Conservation (phyloP, 192 early-diverging fungal species). For the Podila horticola region DNA sequence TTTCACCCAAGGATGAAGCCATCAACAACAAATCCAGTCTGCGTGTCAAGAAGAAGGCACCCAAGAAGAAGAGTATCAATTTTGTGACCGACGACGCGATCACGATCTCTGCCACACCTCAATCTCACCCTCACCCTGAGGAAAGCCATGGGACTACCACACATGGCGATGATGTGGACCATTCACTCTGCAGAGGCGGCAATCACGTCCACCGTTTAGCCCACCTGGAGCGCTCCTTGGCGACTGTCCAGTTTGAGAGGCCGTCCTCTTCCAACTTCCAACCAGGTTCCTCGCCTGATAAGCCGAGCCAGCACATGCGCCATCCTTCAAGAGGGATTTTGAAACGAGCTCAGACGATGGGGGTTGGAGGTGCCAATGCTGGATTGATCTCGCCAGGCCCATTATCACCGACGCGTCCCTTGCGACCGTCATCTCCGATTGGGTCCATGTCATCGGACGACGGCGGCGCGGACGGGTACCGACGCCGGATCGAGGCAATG, state of each 20-base stretch:
- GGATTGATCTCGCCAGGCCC: neutral
- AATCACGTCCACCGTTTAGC: slow-evolving; percentile 35
- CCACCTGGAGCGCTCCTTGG: slow-evolving; percentile 31
- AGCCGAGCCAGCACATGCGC: neutral
- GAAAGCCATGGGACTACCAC: neutral
- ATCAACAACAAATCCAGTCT: slow-evolving; percentile 5
- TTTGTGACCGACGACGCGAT: neutral
- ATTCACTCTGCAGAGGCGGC: slow-evolving; percentile 5
- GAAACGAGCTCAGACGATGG: slow-evolving; percentile 5
- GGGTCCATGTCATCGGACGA: neutral
- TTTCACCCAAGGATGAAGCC: neutral
- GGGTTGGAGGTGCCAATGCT: neutral
- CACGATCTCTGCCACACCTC: neutral
- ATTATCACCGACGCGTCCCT: neutral
- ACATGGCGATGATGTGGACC: slow-evolving; percentile 6
- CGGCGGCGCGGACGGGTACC: slow-evolving; percentile 50
- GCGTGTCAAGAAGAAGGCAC: slow-evolving; percentile 16
- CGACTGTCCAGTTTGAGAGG: neutral
- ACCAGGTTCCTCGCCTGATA: neutral
- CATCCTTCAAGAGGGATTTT: slow-evolving; percentile 19
- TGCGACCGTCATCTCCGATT: neutral
- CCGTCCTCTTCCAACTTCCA: slow-evolving; percentile 1
- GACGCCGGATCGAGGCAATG: slow-evolving; percentile 62
- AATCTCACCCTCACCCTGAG: neutral
- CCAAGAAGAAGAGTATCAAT: neutral